phyloP scores from a whole-genome alignment of 495 filamentous ascomycete genomes.

The Hypoxylon subgilvum region DNA sequence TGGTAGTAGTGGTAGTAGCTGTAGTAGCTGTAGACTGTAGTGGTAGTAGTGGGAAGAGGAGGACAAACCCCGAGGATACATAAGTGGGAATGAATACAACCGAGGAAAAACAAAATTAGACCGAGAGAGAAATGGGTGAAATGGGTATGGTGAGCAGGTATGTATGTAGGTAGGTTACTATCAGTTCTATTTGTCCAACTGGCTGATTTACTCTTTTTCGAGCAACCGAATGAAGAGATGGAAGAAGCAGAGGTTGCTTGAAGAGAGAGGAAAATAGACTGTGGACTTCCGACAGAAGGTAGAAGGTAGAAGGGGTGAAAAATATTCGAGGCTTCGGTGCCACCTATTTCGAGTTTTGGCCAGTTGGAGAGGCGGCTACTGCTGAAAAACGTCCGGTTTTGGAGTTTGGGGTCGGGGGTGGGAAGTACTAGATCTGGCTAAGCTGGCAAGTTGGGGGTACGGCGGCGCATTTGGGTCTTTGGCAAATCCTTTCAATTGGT shows the following conservation, averaged over 20 bases:
- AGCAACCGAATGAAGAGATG: not conserved
- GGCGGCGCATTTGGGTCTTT: too few species aligned
- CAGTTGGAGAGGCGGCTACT: slow-evolving; percentile 31
- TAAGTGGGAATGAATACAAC: slow-evolving; percentile 27
- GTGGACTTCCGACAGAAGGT: not conserved
- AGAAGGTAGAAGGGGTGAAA: slow-evolving; percentile 1
- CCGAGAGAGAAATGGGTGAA: slow-evolving; percentile 28
- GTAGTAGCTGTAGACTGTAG: too few species aligned
- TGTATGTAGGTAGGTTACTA: not conserved
- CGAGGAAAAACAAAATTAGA: slow-evolving; percentile 22
- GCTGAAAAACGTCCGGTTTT: slow-evolving; percentile 29
- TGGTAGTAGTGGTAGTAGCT: too few species aligned
- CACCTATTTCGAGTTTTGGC: slow-evolving; percentile 25
- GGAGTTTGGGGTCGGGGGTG: slow-evolving; percentile 26
- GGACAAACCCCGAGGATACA: slow-evolving; percentile 4
- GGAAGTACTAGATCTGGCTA: slow-evolving; percentile 32
- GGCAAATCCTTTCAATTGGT: too few species aligned
- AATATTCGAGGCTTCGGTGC: slow-evolving; percentile 25
- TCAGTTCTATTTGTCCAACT: slow-evolving; percentile 4
- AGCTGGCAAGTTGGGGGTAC: slow-evolving; percentile 2
- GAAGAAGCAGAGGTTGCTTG: too few species aligned
- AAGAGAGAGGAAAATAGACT: too few species aligned
- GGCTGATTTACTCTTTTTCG: not conserved
- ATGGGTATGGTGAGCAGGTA: slow-evolving; percentile 21
- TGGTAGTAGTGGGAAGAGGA: too few species aligned